phyloP scores from a whole-genome alignment of 106 monocot genomes.

The Dactylorhiza incarnata region DNA sequence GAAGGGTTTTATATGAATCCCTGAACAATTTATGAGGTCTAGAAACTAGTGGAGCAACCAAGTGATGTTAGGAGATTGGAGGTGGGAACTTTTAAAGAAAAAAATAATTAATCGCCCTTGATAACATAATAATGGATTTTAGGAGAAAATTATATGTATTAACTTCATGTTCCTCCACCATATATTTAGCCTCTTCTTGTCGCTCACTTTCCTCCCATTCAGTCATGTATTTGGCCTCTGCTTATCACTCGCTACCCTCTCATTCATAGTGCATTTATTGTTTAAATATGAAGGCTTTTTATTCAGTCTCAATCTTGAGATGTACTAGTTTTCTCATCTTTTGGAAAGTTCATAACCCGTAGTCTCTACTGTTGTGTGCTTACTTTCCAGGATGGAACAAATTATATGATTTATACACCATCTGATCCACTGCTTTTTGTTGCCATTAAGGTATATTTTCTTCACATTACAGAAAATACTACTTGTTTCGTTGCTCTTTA shows the following conservation, averaged over 20 bases:
- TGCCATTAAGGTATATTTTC: conserved; percentile 61
- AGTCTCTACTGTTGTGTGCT: background rate
- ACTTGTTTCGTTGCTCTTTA: background rate
- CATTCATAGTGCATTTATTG: background rate
- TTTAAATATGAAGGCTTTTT: background rate
- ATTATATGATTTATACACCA: conserved; percentile 98
- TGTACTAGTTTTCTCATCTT: background rate
- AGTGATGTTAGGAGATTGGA: no score
- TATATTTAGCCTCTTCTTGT: background rate
- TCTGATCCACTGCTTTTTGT: conserved; percentile 93
- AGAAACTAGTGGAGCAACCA: no score
- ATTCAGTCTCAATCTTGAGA: background rate
- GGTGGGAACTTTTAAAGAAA: background rate
- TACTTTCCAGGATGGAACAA: conserved; percentile 72
- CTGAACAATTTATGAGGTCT: no score
- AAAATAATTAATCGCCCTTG: background rate
- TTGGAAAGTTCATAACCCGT: background rate
- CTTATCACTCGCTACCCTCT: background rate
- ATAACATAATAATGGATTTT: background rate
- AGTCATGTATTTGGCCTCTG: background rate
- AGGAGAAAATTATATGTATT: background rate
- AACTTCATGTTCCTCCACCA: background rate
- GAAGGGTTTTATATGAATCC: no score
- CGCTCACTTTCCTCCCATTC: background rate
- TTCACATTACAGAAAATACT: background rate